Evolutionary conservation across 352 stramenopile genomes (phyloP), one percentile per base, ranked within the genome.

Genomic region (Pythium rhizo-oryzae): DNA sequence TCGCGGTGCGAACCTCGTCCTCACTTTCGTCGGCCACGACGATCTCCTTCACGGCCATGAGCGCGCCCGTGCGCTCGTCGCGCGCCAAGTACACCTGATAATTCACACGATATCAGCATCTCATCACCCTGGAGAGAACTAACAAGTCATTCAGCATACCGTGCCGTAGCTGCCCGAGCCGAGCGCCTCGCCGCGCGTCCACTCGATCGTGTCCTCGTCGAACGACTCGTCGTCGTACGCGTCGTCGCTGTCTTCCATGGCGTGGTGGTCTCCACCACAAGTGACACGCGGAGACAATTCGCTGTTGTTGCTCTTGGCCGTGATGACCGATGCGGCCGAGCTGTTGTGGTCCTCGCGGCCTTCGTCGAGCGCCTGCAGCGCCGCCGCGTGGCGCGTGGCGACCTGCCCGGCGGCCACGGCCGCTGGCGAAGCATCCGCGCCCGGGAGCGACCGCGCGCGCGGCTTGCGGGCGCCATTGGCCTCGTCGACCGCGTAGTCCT

Each of bases 21-120:
- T 75, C 63, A 13, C 54, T 70, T 18, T 82, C 72, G 4, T 74
- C 72, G 3, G 49, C 61, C 19, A 74, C 60, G 15, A 70, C 25
- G 43, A 79, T 76, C 61, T 79, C 66, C 60, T 92, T 92, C 4
- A 87, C 72, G 12, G 84, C 82, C 74, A 92, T 91, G 16, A 94
- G 67, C 21, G 81, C 81, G 21, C 93, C 93, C 53, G 80, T 92
- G 23, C 84, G 53, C 39, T 89, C 84, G 78, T 98, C 96, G 70
- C 97, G 91, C 44, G 91, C 90, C 43, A 94, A 77, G 72, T 96
- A 91, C 13, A 98, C 93, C 56, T 35, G 19, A 21, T 28, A 54
- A 21, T 15, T 5, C 46, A 2, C 58, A 37, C 59, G 33, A 16
- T 49, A 33, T 43, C 18, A 30, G 12, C 21, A 21, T 37, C 19